Conservation (phyloP, 345 rosid genomes). For the Leavenworthia alabamica region DNA sequence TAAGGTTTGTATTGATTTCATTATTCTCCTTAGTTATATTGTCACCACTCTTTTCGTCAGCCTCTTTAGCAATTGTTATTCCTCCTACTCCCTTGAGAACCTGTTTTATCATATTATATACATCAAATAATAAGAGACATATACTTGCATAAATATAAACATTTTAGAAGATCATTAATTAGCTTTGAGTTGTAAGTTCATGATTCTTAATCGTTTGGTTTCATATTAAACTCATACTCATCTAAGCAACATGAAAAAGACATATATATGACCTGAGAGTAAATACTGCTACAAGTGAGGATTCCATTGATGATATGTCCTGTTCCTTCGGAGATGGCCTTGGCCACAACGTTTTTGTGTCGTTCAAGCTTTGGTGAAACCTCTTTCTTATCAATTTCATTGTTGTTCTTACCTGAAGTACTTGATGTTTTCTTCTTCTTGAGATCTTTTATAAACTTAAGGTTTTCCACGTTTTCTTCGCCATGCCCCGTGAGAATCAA, state of each 20-base stretch:
- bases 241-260: too few species aligned
- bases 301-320: slow-evolving; percentile 73
- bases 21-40: slow-evolving; percentile 32
- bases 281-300: slow-evolving; percentile 58
- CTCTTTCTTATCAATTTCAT: slow-evolving; percentile 54
- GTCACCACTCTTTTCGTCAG: slow-evolving; percentile 36
- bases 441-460: slow-evolving; percentile 43
- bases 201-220: too few species aligned
- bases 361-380: slow-evolving; percentile 57
- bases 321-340: slow-evolving; percentile 77
- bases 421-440: slow-evolving; percentile 34
- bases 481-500: slow-evolving; percentile 15
- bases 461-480: neutral
- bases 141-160: too few species aligned
- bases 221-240: too few species aligned
- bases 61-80: slow-evolving; percentile 29
- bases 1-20: slow-evolving; percentile 48
- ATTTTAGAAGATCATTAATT: too few species aligned
- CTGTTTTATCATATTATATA: slow-evolving; percentile 35
- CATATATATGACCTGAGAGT: too few species aligned
- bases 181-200: too few species aligned
- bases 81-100: slow-evolving; percentile 47
- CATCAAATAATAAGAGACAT: too few species aligned
- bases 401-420: slow-evolving; percentile 11
- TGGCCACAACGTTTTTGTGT: slow-evolving; percentile 56